A percentile compares a stretch with the other conserved stretches of the same genome.
These are phyloP conservation scores for Eremochloa ophiuroides DNA, from an alignment of 176 grass and related monocot genomes.

Conservation along the genomic window DNA sequence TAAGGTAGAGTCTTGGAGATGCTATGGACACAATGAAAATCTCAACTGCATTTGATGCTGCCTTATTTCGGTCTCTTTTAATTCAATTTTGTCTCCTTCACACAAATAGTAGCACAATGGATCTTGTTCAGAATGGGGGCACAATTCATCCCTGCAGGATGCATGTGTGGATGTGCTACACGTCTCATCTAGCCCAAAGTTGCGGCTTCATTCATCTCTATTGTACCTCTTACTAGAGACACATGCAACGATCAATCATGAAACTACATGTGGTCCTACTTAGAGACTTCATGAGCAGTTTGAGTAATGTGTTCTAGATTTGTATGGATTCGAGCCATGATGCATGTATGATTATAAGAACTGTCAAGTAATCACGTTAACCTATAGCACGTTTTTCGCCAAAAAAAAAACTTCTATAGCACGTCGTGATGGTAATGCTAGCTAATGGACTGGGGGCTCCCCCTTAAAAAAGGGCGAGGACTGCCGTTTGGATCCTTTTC, in stretches of 20 bases:
- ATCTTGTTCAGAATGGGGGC: not conserved
- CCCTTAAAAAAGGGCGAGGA: no score
- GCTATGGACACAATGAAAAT: not conserved
- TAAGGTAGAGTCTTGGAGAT: no score
- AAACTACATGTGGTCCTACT: not conserved
- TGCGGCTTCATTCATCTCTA: not conserved
- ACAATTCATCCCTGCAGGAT: not conserved
- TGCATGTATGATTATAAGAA: no score
- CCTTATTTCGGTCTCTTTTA: not conserved
- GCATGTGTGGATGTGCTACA: not conserved
- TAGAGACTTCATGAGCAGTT: not conserved
- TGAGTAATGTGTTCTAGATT: no score
- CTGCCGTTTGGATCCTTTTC: no score
- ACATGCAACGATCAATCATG: not conserved
- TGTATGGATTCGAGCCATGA: no score
- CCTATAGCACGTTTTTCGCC: no score
- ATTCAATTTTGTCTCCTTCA: not conserved
- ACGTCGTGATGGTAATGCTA: no score
- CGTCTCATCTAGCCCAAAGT: not conserved
- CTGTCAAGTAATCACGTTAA: no score
- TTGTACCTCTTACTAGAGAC: not conserved
- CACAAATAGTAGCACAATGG: not conserved
- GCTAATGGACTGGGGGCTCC: no score
- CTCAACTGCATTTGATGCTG: not conserved
- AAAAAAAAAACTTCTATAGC: no score